Evolutionary conservation across 768 basidiomycete species (phyloP).

Genomic region (Kwoniella dendrophila): DNA sequence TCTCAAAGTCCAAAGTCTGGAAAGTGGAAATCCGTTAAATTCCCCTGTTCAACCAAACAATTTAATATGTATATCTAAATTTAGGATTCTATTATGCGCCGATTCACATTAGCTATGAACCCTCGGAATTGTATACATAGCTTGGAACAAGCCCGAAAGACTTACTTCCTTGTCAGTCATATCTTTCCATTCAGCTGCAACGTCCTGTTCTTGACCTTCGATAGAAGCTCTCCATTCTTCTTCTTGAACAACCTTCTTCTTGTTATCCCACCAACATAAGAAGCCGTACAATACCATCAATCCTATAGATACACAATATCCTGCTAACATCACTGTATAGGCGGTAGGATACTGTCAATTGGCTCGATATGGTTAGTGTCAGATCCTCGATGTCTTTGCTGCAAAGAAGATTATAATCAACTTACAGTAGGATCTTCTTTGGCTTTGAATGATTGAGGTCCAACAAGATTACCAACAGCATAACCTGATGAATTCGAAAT

Average conservation of each 20-base stretch:
- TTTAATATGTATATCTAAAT: constrained; percentile 23
- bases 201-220: constrained; percentile 20
- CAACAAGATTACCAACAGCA: constrained; percentile 24
- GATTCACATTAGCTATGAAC: background rate
- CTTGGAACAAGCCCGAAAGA: background rate
- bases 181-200: constrained; percentile 40
- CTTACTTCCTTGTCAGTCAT: constrained; percentile 40
- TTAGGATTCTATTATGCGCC: constrained; percentile 19
- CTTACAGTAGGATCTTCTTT: constrained; percentile 36
- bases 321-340: constrained; percentile 36
- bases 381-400: too few species aligned
- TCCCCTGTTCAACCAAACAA: too few species aligned
- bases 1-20: too few species aligned
- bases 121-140: background rate
- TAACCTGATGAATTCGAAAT: too few species aligned
- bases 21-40: too few species aligned
- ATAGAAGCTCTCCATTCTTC: constrained; percentile 21
- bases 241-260: constrained; percentile 38
- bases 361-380: too few species aligned
- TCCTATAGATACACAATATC: constrained; percentile 26
- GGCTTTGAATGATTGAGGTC: constrained; percentile 41
- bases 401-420: too few species aligned
- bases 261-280: constrained; percentile 34
- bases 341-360: constrained; percentile 40
- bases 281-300: constrained; percentile 28